Conservation (phyloP, 805 yeast species). For the Phaffomyces opuntiae region DNA sequence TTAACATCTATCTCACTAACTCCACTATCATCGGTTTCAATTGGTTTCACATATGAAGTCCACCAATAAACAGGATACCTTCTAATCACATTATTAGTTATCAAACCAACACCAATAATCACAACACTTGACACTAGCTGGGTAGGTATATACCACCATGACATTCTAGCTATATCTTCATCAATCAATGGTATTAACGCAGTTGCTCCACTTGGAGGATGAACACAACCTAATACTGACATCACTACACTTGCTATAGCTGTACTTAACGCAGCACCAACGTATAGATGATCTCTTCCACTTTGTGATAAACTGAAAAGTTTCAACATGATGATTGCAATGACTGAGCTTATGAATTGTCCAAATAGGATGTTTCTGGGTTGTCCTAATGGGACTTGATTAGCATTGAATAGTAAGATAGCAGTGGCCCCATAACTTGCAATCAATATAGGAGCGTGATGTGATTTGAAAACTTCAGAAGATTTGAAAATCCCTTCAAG, state of each 20-base stretch:
- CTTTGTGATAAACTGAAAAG: conserved; percentile 39
- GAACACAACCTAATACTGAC: conserved; percentile 49
- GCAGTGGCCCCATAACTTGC: conserved; percentile 62
- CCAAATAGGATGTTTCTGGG: conserved; percentile 55
- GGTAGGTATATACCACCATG: conserved; percentile 61
- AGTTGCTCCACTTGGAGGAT: conserved; percentile 71
- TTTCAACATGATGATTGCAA: conserved; percentile 50
- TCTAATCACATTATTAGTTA: conserved; percentile 47
- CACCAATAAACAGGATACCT: conserved; percentile 58
- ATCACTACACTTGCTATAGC: conserved; percentile 46
- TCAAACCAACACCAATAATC: conserved; percentile 41
- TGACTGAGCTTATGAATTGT: conserved; percentile 43
- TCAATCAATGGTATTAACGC: conserved; percentile 53
- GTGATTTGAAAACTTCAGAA: conserved; percentile 30
- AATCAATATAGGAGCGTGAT: conserved; percentile 40
- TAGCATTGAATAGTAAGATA: conserved; percentile 48
- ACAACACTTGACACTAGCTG: conserved; percentile 44
- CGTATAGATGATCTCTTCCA: conserved; percentile 45
- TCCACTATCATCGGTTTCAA: not conserved
- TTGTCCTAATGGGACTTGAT: conserved; percentile 54
- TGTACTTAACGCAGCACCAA: conserved; percentile 52
- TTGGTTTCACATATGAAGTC: conserved; percentile 24
- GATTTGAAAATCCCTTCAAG: conserved; percentile 40
- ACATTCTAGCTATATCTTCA: conserved; percentile 36
- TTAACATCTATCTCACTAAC: not conserved